These are phyloP conservation scores for Ceratobasidium sp. DNA, from an alignment of 1,284 basidiomycete genomes.

Conservation along the genomic window DNA sequence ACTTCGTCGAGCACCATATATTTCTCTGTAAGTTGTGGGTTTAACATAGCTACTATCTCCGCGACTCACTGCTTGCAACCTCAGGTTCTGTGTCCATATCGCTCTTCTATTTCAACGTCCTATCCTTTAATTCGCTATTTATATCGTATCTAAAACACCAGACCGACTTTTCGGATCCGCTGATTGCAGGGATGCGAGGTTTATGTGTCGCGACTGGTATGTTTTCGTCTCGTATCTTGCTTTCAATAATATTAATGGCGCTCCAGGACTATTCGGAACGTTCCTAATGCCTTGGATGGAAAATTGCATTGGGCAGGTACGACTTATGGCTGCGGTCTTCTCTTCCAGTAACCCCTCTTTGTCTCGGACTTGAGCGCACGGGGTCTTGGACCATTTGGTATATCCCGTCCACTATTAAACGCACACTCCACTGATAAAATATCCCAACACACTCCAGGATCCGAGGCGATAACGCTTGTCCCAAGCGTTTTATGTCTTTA, in stretches of 20 bases:
- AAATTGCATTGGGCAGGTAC: slow-evolving; percentile 61
- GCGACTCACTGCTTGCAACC: slow-evolving; percentile 27
- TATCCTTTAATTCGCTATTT: slow-evolving; percentile 54
- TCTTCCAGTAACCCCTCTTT: background rate
- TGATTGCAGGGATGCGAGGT: slow-evolving; percentile 69
- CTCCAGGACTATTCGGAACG: slow-evolving; percentile 61
- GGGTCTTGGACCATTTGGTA: slow-evolving; percentile 40
- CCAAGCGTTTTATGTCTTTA: slow-evolving; percentile 31
- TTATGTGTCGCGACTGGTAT: slow-evolving; percentile 61
- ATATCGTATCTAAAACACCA: slow-evolving; percentile 64
- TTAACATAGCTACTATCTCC: background rate
- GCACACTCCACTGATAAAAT: background rate
- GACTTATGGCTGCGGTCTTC: slow-evolving; percentile 46
- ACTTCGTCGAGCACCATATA: slow-evolving; percentile 63
- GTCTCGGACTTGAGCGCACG: slow-evolving; percentile 13
- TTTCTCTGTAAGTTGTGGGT: slow-evolving; percentile 56
- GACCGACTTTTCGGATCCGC: slow-evolving; percentile 62
- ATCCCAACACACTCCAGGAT: background rate
- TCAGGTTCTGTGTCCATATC: slow-evolving; percentile 62
- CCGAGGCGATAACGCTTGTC: slow-evolving; percentile 23
- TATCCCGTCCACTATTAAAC: background rate
- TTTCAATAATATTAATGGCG: slow-evolving; percentile 40
- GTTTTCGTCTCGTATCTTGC: background rate
- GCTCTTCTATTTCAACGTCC: slow-evolving; percentile 63
- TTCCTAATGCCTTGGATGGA: slow-evolving; percentile 62